Evolutionary conservation across 768 basidiomycete genomes (phyloP), one percentile per base, ranked within the genome.

Genomic region (Dentipellis sp.): DNA sequence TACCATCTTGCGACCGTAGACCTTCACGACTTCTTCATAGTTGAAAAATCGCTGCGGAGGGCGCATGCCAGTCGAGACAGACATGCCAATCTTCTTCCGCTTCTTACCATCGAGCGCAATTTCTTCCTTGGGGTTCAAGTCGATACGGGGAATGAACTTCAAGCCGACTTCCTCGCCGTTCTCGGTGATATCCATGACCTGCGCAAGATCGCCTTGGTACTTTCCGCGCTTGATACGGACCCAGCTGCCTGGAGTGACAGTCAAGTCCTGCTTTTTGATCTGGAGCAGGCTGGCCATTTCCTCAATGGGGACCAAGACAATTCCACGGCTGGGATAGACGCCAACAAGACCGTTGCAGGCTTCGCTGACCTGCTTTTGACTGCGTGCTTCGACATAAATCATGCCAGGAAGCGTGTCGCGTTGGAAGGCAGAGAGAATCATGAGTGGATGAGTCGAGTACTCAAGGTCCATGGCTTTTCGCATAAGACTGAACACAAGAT

Each of bases 281-380:
- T 91, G 90, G 62, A 98, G 78, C 38, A 98, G 74, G 58, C 90
- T 91, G 16, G 97, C 92, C 94, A 98, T 98, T 74, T 99, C 97
- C 64, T 94, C 90, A 57, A 97, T 93, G 7, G 94, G 94, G 0
- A 97, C 94, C 36, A 97, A 79, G 17, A 79, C 78, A 59, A 92
- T 82, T 14, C 90, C 89, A 52, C 88, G 84, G 64, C 81, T 84
- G 29, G 83, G 79, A 69, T 93, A 99, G 54, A 98, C 83, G 52
- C 94, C 97, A 52, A 98, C 89, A 50, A 98, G 86, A 23, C 95
- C 95, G 56, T 83, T 79, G 66, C 91, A 82, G 6, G 95, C 94
- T 56, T 86, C 79, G 59, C 77, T 80, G 55, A 97, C 95, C 64
- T 92, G 84, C 57, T 90, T 84, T 34, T 92, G 79, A 59, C 88